Evolutionary conservation across 2,329 filamentous ascomycete genomes (phyloP).

Genomic region (Cladosporium sp.): DNA sequence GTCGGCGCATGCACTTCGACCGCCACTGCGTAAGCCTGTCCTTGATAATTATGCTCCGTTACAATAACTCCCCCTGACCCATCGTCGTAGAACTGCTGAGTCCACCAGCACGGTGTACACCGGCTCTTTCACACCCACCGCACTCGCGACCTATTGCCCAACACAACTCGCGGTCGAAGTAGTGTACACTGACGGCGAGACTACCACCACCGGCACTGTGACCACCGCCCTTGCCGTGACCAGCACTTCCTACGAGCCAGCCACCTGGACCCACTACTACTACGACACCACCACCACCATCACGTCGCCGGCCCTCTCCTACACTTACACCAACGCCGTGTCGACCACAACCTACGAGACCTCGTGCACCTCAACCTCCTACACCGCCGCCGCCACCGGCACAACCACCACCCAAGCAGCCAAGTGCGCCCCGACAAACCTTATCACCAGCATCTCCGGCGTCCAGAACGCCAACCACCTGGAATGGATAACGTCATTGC

Average conservation of each 20-base stretch:
- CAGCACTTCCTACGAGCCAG: neutral
- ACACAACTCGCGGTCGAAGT: neutral
- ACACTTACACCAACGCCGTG: neutral
- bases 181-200: neutral
- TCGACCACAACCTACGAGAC: neutral
- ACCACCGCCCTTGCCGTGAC: neutral
- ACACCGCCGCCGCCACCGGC: neutral
- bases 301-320: neutral
- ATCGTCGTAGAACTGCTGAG: neutral
- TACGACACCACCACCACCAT: neutral
- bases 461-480: neutral
- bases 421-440: neutral
- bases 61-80: neutral
- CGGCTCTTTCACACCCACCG: neutral
- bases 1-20: neutral
- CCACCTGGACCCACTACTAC: neutral
- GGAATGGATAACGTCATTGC: neutral
- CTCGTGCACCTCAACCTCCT: neutral
- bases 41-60: neutral
- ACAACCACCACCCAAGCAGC: neutral
- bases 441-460: neutral
- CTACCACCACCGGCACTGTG: neutral
- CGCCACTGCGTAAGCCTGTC: neutral
- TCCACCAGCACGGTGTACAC: constrained; percentile 7
- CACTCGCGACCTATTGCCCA: neutral